phyloP scores from a whole-genome alignment of 2,329 filamentous ascomycete genomes.

The Zymoseptoria crescenta region DNA sequence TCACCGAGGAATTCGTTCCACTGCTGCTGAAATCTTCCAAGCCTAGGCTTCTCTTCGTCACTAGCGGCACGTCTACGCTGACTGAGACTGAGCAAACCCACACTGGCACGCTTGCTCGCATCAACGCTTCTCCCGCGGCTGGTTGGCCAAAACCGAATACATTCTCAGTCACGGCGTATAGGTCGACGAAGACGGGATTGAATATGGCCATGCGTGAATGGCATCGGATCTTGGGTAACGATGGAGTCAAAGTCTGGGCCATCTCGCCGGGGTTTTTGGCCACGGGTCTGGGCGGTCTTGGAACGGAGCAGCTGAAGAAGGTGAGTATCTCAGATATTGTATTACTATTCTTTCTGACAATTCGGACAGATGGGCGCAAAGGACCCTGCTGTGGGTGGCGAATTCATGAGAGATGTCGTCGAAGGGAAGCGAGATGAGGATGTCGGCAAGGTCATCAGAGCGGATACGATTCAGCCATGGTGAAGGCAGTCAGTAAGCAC shows the following conservation, averaged over 20 bases:
- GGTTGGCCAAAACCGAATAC: conserved; percentile 42
- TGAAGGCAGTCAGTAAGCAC: conserved; percentile 14
- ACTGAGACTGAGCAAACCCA: conserved; percentile 26
- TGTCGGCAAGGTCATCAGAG: conserved; percentile 31
- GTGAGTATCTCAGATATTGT: no score
- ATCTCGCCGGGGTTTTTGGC: conserved; percentile 42
- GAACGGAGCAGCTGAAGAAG: conserved; percentile 24
- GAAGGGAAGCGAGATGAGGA: conserved; percentile 35
- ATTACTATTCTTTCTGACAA: no score
- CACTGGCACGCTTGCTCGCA: conserved; percentile 18
- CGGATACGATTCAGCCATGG: conserved; percentile 33
- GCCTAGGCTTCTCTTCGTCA: conserved; percentile 35
- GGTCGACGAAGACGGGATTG: conserved; percentile 39
- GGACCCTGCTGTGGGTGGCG: conserved; percentile 31
- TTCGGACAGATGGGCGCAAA: conserved; percentile 35
- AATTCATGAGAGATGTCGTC: conserved; percentile 33
- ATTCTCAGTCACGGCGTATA: conserved; percentile 30
- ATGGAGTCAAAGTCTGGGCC: conserved; percentile 43
- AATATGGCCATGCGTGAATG: conserved; percentile 47
- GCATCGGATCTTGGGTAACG: conserved; percentile 33
- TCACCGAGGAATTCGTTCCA: conserved; percentile 31
- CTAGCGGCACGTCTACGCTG: conserved; percentile 37
- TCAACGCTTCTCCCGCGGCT: conserved; percentile 23
- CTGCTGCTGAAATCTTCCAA: conserved; percentile 31
- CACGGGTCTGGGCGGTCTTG: conserved; percentile 34